Percentiles rank a stretch among this genome's conserved stretches.
phyloP scores from a whole-genome alignment of 371 early-diverging fungal genomes.

The Apophysomyces elegans region DNA sequence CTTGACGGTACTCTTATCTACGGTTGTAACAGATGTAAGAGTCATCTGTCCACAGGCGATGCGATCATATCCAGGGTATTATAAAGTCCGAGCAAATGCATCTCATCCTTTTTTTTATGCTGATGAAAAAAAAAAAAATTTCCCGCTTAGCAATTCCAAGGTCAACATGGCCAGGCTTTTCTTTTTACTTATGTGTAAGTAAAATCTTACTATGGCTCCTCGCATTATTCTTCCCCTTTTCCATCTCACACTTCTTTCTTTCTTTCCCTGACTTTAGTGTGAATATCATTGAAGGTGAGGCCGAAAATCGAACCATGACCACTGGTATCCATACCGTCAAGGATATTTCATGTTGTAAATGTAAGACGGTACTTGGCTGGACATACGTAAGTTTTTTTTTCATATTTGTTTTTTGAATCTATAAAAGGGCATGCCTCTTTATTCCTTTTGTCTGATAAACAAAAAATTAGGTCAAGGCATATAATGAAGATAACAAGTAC shows the following conservation, averaged over 20 bases:
- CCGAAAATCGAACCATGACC: constrained; percentile 64
- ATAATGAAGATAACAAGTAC: constrained; percentile 64
- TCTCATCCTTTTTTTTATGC: not conserved
- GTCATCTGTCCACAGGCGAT: constrained; percentile 70
- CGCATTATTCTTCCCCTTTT: not conserved
- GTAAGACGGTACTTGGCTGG: constrained; percentile 71
- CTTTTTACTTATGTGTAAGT: constrained; percentile 66
- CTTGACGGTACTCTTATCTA: constrained; percentile 59
- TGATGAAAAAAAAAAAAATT: not conserved
- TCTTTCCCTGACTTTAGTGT: constrained; percentile 42
- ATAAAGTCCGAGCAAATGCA: not conserved
- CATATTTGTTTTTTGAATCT: not conserved
- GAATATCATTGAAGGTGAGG: constrained; percentile 64
- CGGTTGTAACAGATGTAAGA: constrained; percentile 72
- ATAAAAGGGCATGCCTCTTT: not conserved
- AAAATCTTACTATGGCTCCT: not conserved
- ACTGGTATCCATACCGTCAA: constrained; percentile 73
- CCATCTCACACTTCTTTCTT: not conserved
- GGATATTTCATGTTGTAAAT: constrained; percentile 65
- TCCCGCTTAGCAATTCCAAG: constrained; percentile 59
- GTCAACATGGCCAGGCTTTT: constrained; percentile 66
- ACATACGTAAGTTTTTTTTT: constrained; percentile 60
- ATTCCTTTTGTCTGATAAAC: constrained; percentile 5
- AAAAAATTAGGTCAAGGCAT: constrained; percentile 57
- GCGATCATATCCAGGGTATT: constrained; percentile 69